Conservation (phyloP, 2,329 filamentous ascomycete genomes). For the Myriangium duriaei region DNA sequence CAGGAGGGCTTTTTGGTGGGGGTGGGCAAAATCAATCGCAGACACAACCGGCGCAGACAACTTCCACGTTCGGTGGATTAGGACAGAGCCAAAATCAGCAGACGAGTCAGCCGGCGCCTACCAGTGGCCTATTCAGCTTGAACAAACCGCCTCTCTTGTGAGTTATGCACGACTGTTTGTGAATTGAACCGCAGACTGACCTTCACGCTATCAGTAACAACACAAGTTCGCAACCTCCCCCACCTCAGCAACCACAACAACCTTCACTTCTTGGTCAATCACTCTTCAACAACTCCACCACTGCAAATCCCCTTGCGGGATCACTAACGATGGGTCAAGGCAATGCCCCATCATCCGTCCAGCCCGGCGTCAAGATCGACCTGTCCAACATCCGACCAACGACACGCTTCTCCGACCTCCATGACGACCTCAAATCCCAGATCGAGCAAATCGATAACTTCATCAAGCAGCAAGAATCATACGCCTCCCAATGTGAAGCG, state of each 20-base stretch:
- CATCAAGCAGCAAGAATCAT: conserved; percentile 66
- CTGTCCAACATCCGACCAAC: conserved; percentile 67
- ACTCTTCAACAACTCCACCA: conserved; percentile 11
- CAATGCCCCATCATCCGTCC: conserved; percentile 32
- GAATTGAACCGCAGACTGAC: conserved; percentile 13
- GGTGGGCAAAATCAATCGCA: conserved; percentile 7
- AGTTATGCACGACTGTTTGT: conserved; percentile 26
- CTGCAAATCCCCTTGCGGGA: conserved; percentile 19
- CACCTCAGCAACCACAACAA: conserved; percentile 16
- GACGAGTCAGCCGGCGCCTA: conserved; percentile 9
- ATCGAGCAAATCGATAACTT: conserved; percentile 68
- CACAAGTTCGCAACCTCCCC: conserved; percentile 15
- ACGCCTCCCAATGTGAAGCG: conserved; percentile 60
- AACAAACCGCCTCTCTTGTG: conserved; percentile 12
- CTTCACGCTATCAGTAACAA: conserved; percentile 20
- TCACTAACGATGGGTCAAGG: conserved; percentile 37
- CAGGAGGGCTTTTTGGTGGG: conserved; percentile 19
- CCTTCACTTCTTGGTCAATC: conserved; percentile 21
- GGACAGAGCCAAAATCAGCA: conserved; percentile 12
- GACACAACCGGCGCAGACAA: conserved; percentile 10
- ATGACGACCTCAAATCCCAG: conserved; percentile 65
- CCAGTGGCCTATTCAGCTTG: conserved; percentile 25
- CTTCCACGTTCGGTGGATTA: conserved; percentile 19
- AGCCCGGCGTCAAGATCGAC: conserved; percentile 65
- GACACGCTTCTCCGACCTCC: conserved; percentile 82